A percentile compares a stretch with the other conserved stretches of the same genome.
These are phyloP conservation scores for Prillingera fragicola DNA, from an alignment of 1,284 basidiomycete species.

Conservation along the genomic window DNA sequence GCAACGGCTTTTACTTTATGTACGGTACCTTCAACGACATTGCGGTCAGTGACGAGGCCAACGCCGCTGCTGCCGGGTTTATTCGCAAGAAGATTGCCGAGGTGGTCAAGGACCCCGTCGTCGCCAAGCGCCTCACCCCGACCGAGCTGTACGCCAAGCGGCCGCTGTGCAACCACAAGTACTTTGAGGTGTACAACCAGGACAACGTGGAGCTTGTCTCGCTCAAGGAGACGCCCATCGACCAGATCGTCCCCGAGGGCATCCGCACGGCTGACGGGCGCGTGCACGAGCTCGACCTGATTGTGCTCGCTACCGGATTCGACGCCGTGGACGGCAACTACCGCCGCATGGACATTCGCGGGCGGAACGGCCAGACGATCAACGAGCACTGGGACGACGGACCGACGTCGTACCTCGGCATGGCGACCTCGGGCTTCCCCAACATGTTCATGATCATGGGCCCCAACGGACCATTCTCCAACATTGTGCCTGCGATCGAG, in stretches of 20 bases:
- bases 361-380: slow-evolving; percentile 2
- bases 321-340: slow-evolving; percentile 14
- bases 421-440: slow-evolving; percentile 8
- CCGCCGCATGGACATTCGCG: slow-evolving; percentile 8
- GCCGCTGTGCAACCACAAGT: slow-evolving; percentile 9
- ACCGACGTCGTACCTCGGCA: slow-evolving; percentile 8
- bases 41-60: slow-evolving; percentile 1
- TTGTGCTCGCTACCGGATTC: slow-evolving; percentile 14
- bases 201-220: slow-evolving; percentile 10
- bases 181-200: slow-evolving; percentile 16
- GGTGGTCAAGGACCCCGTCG: slow-evolving; percentile 12
- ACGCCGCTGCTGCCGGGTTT: slow-evolving; percentile 9
- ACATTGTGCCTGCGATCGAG: slow-evolving; percentile 11
- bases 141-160: slow-evolving; percentile 10
- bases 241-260: background rate
- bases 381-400: slow-evolving; percentile 8
- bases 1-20: slow-evolving; percentile 14
- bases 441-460: slow-evolving; percentile 15
- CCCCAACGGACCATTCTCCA: slow-evolving; percentile 13
- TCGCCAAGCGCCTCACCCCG: slow-evolving; percentile 8
- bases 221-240: slow-evolving; percentile 9
- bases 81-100: slow-evolving; percentile 9
- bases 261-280: slow-evolving; percentile 6
- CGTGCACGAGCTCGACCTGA: slow-evolving; percentile 9
- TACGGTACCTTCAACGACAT: slow-evolving; percentile 15